Conservation (phyloP, 495 filamentous ascomycete genomes). For the Penicillium parvum region DNA sequence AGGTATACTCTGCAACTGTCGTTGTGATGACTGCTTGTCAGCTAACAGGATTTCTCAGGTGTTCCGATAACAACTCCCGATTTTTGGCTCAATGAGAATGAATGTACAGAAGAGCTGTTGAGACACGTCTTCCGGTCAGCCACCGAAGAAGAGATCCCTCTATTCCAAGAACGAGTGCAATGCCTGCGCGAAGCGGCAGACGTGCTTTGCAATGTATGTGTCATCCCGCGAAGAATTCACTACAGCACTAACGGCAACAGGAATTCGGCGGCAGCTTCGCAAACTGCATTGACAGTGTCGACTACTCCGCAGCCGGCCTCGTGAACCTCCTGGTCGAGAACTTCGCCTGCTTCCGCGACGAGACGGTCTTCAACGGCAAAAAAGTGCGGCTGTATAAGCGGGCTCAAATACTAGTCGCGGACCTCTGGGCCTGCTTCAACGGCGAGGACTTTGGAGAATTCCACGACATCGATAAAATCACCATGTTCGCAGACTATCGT, state of each 20-base stretch:
- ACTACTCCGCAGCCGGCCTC: constrained; percentile 74
- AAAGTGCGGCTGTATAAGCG: constrained; percentile 82
- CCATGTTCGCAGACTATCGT: constrained; percentile 98
- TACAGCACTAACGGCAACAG: constrained; percentile 35
- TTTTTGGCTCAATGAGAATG: constrained; percentile 77
- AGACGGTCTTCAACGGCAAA: constrained; percentile 64
- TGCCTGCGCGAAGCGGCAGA: constrained; percentile 83
- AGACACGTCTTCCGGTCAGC: constrained; percentile 78
- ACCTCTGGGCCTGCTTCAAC: constrained; percentile 92
- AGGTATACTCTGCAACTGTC: constrained; percentile 42
- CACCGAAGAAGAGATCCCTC: constrained; percentile 80
- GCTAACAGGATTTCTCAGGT: constrained; percentile 36
- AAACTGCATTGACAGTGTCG: constrained; percentile 69
- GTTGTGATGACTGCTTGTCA: not conserved
- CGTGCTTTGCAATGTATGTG: constrained; percentile 74
- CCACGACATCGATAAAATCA: constrained; percentile 86
- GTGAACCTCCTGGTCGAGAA: constrained; percentile 76
- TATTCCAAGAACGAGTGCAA: constrained; percentile 70
- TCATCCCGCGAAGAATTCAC: not conserved
- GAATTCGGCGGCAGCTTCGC: constrained; percentile 72
- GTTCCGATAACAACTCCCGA: constrained; percentile 86
- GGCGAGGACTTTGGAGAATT: constrained; percentile 78
- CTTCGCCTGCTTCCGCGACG: constrained; percentile 85
- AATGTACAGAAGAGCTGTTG: constrained; percentile 70
- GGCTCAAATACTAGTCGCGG: constrained; percentile 92